Percentiles rank a stretch among this genome's conserved stretches.
These are phyloP conservation scores for Sugiyamaella qingdaonensis DNA, from an alignment of 805 yeast genomes.

Conservation along the genomic window DNA sequence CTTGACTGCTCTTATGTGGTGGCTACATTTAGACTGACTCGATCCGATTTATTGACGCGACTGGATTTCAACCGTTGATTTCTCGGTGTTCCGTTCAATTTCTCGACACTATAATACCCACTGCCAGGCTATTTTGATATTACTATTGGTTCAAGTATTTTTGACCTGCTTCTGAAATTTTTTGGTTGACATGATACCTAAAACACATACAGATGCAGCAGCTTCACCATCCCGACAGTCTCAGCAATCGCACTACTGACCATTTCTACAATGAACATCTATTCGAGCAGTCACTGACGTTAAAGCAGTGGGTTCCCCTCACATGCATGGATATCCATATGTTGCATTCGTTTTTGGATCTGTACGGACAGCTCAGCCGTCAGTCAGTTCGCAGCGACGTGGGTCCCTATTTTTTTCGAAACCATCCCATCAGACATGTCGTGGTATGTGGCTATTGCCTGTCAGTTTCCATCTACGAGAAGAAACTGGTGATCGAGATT, in stretches of 20 bases:
- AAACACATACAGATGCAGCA: too few relatives aligned
- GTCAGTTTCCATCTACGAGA: not conserved
- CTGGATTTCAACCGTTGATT: too few relatives aligned
- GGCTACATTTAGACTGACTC: too few relatives aligned
- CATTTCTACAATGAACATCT: slow-evolving; percentile 1
- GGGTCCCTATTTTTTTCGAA: slow-evolving; percentile 21
- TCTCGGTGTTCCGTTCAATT: too few relatives aligned
- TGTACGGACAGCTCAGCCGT: slow-evolving; percentile 3
- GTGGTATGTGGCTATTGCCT: slow-evolving; percentile 7
- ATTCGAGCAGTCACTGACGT: slow-evolving; percentile 16
- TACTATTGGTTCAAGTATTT: too few relatives aligned
- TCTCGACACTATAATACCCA: too few relatives aligned
- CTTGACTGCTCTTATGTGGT: too few relatives aligned
- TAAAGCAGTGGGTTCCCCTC: slow-evolving; percentile 23
- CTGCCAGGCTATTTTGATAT: too few relatives aligned
- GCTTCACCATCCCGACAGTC: not conserved
- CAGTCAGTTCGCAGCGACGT: not conserved
- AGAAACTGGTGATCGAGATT: not conserved
- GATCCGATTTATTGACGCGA: too few relatives aligned
- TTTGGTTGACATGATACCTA: too few relatives aligned
- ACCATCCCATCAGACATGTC: slow-evolving; percentile 20
- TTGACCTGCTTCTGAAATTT: too few relatives aligned
- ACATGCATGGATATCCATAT: slow-evolving; percentile 14
- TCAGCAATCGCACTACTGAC: not conserved
- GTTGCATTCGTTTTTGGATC: slow-evolving; percentile 4